Conservation (phyloP, 257 asterid species). For the Phtheirospermum japonicum region DNA sequence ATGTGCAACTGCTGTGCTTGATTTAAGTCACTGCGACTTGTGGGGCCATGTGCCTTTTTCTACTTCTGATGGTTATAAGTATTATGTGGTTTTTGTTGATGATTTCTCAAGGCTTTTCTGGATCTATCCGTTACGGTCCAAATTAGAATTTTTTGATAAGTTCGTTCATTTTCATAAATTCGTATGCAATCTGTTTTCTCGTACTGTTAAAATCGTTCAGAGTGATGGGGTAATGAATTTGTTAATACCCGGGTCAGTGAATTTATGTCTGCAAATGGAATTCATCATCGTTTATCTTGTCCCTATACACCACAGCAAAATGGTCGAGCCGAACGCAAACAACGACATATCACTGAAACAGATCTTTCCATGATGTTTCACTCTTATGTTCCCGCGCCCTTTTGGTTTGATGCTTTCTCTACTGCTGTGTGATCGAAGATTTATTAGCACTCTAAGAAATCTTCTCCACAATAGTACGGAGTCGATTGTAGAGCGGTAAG, state of each 20-base stretch:
- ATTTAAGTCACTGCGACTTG: neutral
- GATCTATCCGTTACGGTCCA: no score
- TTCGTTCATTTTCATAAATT: no score
- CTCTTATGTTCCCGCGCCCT: neutral
- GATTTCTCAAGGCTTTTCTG: no score
- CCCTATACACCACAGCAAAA: neutral
- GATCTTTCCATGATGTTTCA: neutral
- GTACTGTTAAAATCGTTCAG: no score
- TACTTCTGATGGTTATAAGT: neutral
- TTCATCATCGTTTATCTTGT: neutral
- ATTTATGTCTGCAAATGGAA: neutral
- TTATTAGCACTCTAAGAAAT: no score
- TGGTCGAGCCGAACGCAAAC: neutral
- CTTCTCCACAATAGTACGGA: no score
- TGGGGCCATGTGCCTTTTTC: conserved; percentile 3
- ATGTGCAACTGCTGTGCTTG: neutral
- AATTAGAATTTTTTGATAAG: no score
- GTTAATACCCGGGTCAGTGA: no score
- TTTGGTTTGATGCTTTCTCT: conserved; percentile 1
- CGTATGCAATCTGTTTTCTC: neutral
- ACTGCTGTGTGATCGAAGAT: no score
- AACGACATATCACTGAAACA: neutral
- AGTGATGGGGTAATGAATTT: no score
- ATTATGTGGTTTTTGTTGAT: no score
- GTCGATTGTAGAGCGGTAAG: no score